Evolutionary conservation across 768 basidiomycete genomes (phyloP), one percentile per base, ranked within the genome.

Genomic region (Holtermanniella nyarrowii): DNA sequence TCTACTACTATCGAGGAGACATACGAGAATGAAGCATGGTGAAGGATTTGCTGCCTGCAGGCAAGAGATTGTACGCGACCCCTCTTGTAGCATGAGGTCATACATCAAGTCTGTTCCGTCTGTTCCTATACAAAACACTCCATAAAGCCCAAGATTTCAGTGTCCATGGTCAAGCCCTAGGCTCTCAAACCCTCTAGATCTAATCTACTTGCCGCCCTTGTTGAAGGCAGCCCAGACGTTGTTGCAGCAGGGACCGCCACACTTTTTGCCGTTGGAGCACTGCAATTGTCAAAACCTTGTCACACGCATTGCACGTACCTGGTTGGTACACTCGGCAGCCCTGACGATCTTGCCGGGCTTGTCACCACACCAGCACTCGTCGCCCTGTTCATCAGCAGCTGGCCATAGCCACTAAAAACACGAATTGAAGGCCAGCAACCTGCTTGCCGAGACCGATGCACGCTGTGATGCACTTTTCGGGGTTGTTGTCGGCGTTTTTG

Each of bases 211-310:
- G n/a, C 51, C 48, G 25, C 42, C 31, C 46, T 58, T 58, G 26
- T 44, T 25, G 37, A 52, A 46, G n/a, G 48, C 54, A 23, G 57
- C 55, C 57, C 57, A 59, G 51, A 59, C 53, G 46, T 59, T 59
- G 45, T 59, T 59, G 18, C 57, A 22, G 48, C 57, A 59, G 42
- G 57, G 50, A 11, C 57, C 57, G 46, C 57, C 57, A 31, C 57
- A 59, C 26, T 55, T 54, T 16, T 58, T 18, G 22, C 57, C 57
- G 26, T 58, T 50, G 18, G 57, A 42, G 48, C 57, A 59, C 57
- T 55, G 26, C 10, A n/a, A 11, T 5, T 16, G 44, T 51, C 50
- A 51, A 44, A 22, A 22, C n/a, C 42, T n/a, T 11, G 21, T 44
- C 11, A 5, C 11, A 12, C 18, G 49, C 14, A 13, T 13, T 13